A percentile compares a stretch with the other conserved stretches of the same genome.
Evolutionary conservation across 805 yeast species (phyloP).

Genomic region (Kodamaea nitidulidarum): DNA sequence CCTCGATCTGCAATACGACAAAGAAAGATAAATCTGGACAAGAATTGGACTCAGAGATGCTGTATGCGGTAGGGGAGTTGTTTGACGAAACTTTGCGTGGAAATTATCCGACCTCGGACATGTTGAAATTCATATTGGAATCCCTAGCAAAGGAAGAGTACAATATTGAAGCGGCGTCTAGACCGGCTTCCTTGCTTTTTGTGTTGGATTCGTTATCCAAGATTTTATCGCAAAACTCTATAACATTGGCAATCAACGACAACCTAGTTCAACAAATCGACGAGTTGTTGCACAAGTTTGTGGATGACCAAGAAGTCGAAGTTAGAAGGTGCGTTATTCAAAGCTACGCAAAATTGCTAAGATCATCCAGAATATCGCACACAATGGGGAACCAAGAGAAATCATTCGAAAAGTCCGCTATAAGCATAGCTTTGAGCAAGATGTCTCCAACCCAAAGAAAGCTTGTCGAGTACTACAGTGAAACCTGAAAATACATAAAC

Average conservation of each 20-base stretch:
- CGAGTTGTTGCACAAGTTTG: conserved; percentile 20
- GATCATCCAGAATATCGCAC: conserved; percentile 15
- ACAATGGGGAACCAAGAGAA: conserved; percentile 12
- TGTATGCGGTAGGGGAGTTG: conserved; percentile 25
- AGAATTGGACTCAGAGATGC: conserved; percentile 15
- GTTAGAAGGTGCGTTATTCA: conserved; percentile 36
- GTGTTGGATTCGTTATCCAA: conserved; percentile 24
- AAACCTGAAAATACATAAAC: conserved; percentile 3
- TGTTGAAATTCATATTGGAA: conserved; percentile 15
- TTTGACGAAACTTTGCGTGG: conserved; percentile 30
- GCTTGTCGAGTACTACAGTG: conserved; percentile 42
- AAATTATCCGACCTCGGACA: conserved; percentile 19
- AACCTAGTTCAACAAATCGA: conserved; percentile 24
- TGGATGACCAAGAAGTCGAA: conserved; percentile 30
- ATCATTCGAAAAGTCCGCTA: conserved; percentile 11
- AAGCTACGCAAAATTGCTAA: conserved; percentile 35
- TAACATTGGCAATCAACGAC: conserved; percentile 17
- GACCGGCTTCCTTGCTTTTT: conserved; percentile 14
- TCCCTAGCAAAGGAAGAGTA: conserved; percentile 11
- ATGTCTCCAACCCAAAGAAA: conserved; percentile 42
- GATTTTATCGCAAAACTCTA: conserved; percentile 19
- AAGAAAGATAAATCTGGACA: conserved; percentile 3
- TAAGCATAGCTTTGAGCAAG: conserved; percentile 31
- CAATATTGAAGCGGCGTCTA: neutral
- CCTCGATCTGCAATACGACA: conserved; percentile 15